Percentiles rank a stretch among this genome's conserved stretches.
phyloP scores from a whole-genome alignment of 2,329 filamentous ascomycete species.

The Pyrenophora graminea region DNA sequence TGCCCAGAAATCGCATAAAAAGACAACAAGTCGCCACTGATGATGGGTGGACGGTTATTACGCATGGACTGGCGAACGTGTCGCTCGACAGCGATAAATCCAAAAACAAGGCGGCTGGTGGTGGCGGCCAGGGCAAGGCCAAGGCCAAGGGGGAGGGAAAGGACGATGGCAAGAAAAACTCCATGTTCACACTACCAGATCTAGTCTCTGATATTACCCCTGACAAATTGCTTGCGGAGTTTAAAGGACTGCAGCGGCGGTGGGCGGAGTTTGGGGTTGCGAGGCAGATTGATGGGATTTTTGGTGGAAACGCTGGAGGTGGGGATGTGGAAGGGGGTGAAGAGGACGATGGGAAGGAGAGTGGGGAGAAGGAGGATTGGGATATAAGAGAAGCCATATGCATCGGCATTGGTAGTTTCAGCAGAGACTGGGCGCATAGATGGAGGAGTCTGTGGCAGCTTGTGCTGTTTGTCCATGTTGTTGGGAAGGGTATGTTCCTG shows the following conservation, averaged over 20 bases:
- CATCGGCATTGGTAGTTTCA: constrained; percentile 45
- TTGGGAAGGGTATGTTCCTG: constrained; percentile 14
- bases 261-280: constrained; percentile 32
- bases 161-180: neutral
- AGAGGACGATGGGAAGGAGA: constrained; percentile 10
- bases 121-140: too few species aligned
- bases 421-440: constrained; percentile 42
- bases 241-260: constrained; percentile 26
- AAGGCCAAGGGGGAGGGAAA: neutral
- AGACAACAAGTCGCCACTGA: constrained; percentile 33
- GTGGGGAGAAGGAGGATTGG: constrained; percentile 2
- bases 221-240: constrained; percentile 29
- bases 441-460: constrained; percentile 45
- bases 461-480: constrained; percentile 38
- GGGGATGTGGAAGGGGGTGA: constrained; percentile 3
- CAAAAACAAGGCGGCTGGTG: too few species aligned
- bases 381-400: constrained; percentile 33
- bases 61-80: constrained; percentile 27
- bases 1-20: constrained; percentile 32
- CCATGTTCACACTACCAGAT: constrained; percentile 15
- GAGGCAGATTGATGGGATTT: constrained; percentile 18
- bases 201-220: constrained; percentile 32
- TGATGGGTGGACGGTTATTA: constrained; percentile 47
- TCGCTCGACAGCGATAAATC: constrained; percentile 1
- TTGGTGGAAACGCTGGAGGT: constrained; percentile 1